Percentiles rank a stretch among this genome's conserved stretches.
Evolutionary conservation across 2,329 filamentous ascomycete species (phyloP).

Genomic region (Phaeosphaeria sp.): DNA sequence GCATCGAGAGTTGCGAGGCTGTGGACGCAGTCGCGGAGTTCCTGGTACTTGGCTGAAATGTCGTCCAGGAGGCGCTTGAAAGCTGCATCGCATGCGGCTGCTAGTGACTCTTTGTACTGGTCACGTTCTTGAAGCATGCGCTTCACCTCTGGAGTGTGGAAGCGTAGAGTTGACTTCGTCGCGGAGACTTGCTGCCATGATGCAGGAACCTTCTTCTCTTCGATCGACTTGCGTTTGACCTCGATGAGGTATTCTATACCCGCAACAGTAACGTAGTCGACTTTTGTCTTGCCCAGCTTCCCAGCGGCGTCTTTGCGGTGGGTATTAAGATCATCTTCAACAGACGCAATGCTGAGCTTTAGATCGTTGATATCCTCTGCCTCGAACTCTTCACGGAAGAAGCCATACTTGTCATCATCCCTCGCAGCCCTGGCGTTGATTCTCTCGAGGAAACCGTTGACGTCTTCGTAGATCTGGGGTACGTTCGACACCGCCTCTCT

Average conservation of each 20-base stretch:
- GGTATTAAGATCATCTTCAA: conserved; percentile 85
- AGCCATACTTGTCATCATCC: conserved; percentile 89
- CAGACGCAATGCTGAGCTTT: conserved; percentile 90
- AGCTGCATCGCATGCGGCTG: conserved; percentile 86
- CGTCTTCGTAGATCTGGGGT: conserved; percentile 75
- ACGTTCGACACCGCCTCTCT: conserved; percentile 75
- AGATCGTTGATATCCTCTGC: conserved; percentile 88
- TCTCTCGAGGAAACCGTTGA: conserved; percentile 78
- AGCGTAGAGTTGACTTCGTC: conserved; percentile 89
- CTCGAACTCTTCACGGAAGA: conserved; percentile 87
- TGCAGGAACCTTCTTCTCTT: conserved; percentile 86
- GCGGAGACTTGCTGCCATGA: conserved; percentile 95
- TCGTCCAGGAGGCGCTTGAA: conserved; percentile 75
- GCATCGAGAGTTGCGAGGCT: conserved; percentile 89
- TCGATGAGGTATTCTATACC: conserved; percentile 97
- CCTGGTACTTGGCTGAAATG: conserved; percentile 85
- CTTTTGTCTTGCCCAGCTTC: conserved; percentile 73
- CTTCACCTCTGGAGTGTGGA: conserved; percentile 91
- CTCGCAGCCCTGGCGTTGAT: conserved; percentile 86
- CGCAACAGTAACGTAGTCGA: conserved; percentile 82
- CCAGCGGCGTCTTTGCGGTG: conserved; percentile 75
- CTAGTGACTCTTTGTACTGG: conserved; percentile 91
- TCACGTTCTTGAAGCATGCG: conserved; percentile 85
- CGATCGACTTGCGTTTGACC: conserved; percentile 72
- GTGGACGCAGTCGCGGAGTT: conserved; percentile 86